Base-by-base conservation (phyloP, 306 rosid genomes). In the Abrus precatorius region DNA sequence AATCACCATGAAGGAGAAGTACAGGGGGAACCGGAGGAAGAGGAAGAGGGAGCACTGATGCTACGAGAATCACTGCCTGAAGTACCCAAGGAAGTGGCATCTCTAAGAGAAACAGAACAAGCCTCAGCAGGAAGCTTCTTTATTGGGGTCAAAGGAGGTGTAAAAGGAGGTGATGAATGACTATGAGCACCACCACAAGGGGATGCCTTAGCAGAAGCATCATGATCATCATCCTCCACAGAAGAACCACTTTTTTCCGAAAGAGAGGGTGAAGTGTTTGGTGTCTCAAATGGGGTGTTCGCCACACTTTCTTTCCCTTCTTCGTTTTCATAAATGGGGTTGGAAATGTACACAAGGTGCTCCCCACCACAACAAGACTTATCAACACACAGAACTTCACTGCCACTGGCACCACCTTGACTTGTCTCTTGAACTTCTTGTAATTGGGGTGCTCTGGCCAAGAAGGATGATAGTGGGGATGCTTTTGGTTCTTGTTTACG, bases 1-100 rank as follows among this genome's bases (percentile, higher is more conserved):
- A 72, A 76, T 92, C 92, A 93, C 97, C 99, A 95, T 29, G 97
- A 91, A 87, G 95, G 98, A 78, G 98, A 95, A 82, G 97, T 91
- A 72, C 82, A 87, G 48, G 90, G 93, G 75, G 99, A 86, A 43
- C 79, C 90, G 2, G 96, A 93, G n/a, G 97, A 91, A 6, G 97
- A 91, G 1, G 97, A 90, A 36, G 95, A 87, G 38, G 30, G 65
- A 8, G 85, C 91, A 72, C 89, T 83, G 85, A 86, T 69, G 34
- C 88, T 91, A 27, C 82, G 88, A 27, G 97, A 92, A 30, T 95
- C 97, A 84, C 90, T 91, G 6, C 85, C 94, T 4, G 92, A 92
- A 65, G 92, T 88, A n/a, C 80, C 90, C 27, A 88, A 38, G 0
- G 94, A 87, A 63, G 82, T 86, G n/a, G 86, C 91, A 70, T 94